These are phyloP conservation scores for Coemansia sp. DNA, from an alignment of 192 early-diverging fungal species.

Conservation along the genomic window DNA sequence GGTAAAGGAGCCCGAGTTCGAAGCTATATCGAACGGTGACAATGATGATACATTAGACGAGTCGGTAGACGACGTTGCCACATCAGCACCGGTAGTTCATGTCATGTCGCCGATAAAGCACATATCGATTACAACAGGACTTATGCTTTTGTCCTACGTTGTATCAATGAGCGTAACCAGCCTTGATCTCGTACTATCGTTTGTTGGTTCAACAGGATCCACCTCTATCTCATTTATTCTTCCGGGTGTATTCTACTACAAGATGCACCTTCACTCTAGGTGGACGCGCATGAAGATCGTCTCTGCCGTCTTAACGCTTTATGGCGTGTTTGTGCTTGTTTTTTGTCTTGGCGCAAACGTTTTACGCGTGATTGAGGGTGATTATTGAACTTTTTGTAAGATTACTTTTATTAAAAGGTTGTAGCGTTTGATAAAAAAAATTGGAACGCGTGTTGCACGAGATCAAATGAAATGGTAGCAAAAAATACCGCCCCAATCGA, in stretches of 20 bases:
- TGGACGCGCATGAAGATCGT: slow-evolving; percentile 70
- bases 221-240: slow-evolving; percentile 96
- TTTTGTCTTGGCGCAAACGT: slow-evolving; percentile 76
- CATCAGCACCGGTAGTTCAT: slow-evolving; percentile 31
- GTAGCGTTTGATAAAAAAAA: no score
- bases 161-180: slow-evolving; percentile 78
- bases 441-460: no score
- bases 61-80: slow-evolving; percentile 20
- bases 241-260: slow-evolving; percentile 92
- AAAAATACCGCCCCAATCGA: no score
- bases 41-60: slow-evolving; percentile 4
- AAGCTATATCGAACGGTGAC: slow-evolving; percentile 22
- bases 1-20: slow-evolving; percentile 39
- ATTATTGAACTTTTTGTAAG: slow-evolving; percentile 8
- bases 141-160: slow-evolving; percentile 71
- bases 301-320: slow-evolving; percentile 62
- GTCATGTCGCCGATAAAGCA: slow-evolving; percentile 56
- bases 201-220: slow-evolving; percentile 97
- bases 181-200: slow-evolving; percentile 81
- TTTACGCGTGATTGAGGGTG: slow-evolving; percentile 31
- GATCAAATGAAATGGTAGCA: no score
- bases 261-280: slow-evolving; percentile 64
- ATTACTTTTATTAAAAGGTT: no score
- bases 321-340: slow-evolving; percentile 82
- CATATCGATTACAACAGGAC: slow-evolving; percentile 65